Evolutionary conservation across 139 green algal species (phyloP).

Genomic region (Coelastrella sp.): DNA sequence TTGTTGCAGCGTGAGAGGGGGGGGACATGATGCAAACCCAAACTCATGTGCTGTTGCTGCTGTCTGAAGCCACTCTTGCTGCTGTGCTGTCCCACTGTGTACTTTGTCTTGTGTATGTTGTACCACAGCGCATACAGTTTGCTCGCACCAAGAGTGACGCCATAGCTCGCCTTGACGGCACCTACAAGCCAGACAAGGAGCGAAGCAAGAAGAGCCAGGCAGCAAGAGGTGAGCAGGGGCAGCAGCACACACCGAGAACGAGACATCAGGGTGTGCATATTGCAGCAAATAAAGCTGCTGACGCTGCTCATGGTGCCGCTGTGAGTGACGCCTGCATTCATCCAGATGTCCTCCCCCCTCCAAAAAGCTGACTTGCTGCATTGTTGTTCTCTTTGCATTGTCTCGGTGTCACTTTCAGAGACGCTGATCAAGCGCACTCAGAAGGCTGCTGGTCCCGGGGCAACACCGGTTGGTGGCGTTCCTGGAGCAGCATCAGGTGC

Average conservation of each 20-base stretch:
- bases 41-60: too few relatives aligned
- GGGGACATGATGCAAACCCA: too few relatives aligned
- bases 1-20: too few relatives aligned
- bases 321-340: too few relatives aligned
- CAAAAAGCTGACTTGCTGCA: not conserved
- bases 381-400: too few relatives aligned
- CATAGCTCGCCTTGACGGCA: slow-evolving; percentile 88
- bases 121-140: slow-evolving; percentile 82
- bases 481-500: not conserved
- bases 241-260: not conserved
- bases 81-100: slow-evolving; percentile 25
- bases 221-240: slow-evolving; percentile 55
- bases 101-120: slow-evolving; percentile 38
- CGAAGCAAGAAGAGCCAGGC: slow-evolving; percentile 66
- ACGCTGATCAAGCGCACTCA: slow-evolving; percentile 46
- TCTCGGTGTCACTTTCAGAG: too few relatives aligned
- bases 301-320: too few relatives aligned
- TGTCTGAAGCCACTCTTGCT: not conserved
- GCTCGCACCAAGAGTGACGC: slow-evolving; percentile 94
- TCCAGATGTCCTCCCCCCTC: too few relatives aligned
- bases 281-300: too few relatives aligned
- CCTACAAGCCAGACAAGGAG: slow-evolving; percentile 80
- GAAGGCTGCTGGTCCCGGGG: not conserved
- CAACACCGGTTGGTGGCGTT: too few relatives aligned
- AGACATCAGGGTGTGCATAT: too few relatives aligned